Base-by-base conservation (phyloP, 306 rosid genomes). In the Castanopsis chinensis region DNA sequence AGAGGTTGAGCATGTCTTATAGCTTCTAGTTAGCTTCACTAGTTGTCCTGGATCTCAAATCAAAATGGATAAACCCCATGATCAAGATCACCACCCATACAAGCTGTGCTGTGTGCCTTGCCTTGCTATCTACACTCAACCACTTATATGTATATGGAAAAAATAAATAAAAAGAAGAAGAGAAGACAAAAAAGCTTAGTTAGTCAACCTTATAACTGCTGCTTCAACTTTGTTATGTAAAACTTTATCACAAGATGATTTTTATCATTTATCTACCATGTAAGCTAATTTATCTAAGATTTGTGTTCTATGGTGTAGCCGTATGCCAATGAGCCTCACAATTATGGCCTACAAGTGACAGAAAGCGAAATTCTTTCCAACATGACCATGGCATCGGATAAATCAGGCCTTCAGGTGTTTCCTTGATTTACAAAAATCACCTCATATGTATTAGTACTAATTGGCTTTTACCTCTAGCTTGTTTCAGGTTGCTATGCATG, bases 401-500 rank as follows among this genome's bases (percentile, higher is more conserved):
- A 82, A 77, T 58, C 79, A 79, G 93, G 92, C 77, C 94, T 94
- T 56, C 98, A 94, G 97, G 96, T 94, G 45, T 57, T 54, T 75
- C 80, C 32, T 60, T 73, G 37, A 69, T 76, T 33, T 73, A 18
- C 61, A 73, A 56, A 35, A 65, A 76, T 63, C 27, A 19, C 58
- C 20, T 53, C 57, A 43, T 80, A 20, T 45, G 30, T 4, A 78
- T 79, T 71, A 55, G 28, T 59, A 56, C 57, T 58, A 73, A 58
- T 37, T 9, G 72, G 82, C 23, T 69, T 72, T 69, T 67, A 11
- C 69, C 79, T 71, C 84, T 76, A 68, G 9, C 75, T 74, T 75
- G 54, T 77, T 85, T 78, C 89, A 92, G 98, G 92, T 89, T 89
- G 97, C 98, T 37, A 90, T 92, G 81, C 98, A 93, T 86, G 98